phyloP scores from a whole-genome alignment of 257 asterid genomes.

The Nicotiana undulata region DNA sequence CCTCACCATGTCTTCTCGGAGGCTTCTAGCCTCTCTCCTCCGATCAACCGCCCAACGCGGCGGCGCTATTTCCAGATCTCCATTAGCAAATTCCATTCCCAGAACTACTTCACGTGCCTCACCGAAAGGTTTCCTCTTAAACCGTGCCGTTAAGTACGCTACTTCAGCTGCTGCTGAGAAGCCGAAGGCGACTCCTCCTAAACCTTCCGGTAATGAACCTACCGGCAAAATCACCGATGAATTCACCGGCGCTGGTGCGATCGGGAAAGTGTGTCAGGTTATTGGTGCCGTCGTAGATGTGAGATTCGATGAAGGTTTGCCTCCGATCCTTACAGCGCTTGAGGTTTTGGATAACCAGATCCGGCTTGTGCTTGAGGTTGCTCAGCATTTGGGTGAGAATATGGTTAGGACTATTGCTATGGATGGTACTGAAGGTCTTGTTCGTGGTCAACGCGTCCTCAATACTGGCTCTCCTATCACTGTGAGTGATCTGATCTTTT shows the following conservation, averaged over 20 bases:
- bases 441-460: conserved; percentile 77
- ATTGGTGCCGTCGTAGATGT: conserved; percentile 96
- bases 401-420: conserved; percentile 87
- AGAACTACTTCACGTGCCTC: conserved; percentile 23
- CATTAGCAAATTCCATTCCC: conserved; percentile 8
- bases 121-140: conserved; percentile 60
- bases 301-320: conserved; percentile 72
- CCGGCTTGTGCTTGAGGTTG: conserved; percentile 84
- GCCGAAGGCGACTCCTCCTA: conserved; percentile 25
- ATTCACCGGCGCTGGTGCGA: conserved; percentile 63
- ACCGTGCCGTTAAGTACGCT: conserved; percentile 57
- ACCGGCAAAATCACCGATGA: conserved; percentile 73
- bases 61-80: conserved; percentile 24
- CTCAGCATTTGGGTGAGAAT: conserved; percentile 85
- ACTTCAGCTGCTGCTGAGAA: conserved; percentile 40
- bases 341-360: conserved; percentile 89
- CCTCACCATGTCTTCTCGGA: conserved; percentile 68
- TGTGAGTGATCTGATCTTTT: conserved; percentile 33
- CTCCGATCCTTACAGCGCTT: conserved; percentile 82
- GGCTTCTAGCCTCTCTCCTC: conserved; percentile 71
- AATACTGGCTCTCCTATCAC: conserved; percentile 90
- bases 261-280: conserved; percentile 81
- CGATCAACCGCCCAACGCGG: conserved; percentile 48
- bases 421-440: conserved; percentile 95
- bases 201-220: conserved; percentile 24